Evolutionary conservation across 2,329 filamentous ascomycete species (phyloP).

Genomic region (Penicillium sp.): DNA sequence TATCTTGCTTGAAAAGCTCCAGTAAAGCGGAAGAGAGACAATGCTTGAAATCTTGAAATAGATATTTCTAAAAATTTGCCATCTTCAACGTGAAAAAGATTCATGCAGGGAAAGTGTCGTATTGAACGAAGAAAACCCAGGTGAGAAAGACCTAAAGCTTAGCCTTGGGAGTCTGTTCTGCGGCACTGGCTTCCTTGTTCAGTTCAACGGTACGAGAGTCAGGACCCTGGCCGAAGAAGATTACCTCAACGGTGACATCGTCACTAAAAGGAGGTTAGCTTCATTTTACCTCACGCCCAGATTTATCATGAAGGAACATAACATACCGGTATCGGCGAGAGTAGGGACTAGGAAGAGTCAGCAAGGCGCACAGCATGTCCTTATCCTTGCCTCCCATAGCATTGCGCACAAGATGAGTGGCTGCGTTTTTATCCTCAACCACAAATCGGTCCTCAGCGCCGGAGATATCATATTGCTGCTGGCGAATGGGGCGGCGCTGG

Average conservation of each 20-base stretch:
- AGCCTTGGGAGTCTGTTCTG: conserved; percentile 47
- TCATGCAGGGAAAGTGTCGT: not conserved
- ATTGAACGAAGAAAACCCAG: not conserved
- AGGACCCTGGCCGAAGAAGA: conserved; percentile 87
- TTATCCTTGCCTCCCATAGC: conserved; percentile 89
- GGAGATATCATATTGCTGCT: conserved; percentile 86
- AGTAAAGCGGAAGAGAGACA: not conserved
- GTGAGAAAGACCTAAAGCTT: conserved; percentile 39
- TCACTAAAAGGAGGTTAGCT: conserved; percentile 60
- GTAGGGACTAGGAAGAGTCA: conserved; percentile 89
- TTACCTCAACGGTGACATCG: conserved; percentile 94
- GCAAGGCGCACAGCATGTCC: conserved; percentile 87
- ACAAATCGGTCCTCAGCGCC: conserved; percentile 73
- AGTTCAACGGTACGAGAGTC: conserved; percentile 75
- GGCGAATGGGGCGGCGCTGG: conserved; percentile 77
- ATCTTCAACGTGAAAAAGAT: not conserved
- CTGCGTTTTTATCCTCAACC: conserved; percentile 92
- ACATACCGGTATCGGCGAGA: conserved; percentile 83
- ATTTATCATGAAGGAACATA: not conserved
- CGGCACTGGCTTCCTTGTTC: conserved; percentile 82
- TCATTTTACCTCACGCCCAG: not conserved
- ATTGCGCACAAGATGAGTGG: conserved; percentile 92
- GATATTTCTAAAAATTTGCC: not conserved
- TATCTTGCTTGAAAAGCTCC: not conserved
- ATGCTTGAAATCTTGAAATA: not conserved